phyloP scores from a whole-genome alignment of 164 flowering plant genomes.

The Piper betle region DNA sequence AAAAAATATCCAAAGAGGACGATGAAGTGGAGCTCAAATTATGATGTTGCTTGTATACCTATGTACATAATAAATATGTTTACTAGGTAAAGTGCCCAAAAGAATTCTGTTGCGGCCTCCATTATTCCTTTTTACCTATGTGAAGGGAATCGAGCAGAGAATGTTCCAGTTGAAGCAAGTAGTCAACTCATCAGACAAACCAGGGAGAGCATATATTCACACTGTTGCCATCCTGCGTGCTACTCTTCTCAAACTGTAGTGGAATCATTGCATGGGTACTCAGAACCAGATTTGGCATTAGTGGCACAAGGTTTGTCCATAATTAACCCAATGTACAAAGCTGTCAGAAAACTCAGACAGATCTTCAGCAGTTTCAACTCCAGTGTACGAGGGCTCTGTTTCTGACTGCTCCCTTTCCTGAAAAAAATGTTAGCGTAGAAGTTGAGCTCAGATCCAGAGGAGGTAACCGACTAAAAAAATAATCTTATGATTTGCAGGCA shows the following conservation, averaged over 20 bases:
- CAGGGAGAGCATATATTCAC: constrained; percentile 5
- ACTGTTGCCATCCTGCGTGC: neutral
- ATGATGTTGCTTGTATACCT: neutral
- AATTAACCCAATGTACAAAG: constrained; percentile 52
- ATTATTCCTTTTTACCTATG: constrained; percentile 9
- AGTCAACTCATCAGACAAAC: neutral
- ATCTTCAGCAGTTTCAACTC: constrained; percentile 11
- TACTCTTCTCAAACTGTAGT: neutral
- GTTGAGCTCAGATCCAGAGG: no score
- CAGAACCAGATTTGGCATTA: constrained; percentile 12
- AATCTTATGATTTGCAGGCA: no score
- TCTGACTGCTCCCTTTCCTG: constrained; percentile 33
- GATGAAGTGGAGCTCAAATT: constrained; percentile 2
- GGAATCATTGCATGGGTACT: constrained; percentile 27
- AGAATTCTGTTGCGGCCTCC: constrained; percentile 5
- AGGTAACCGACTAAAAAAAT: no score
- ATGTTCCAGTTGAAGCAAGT: constrained; percentile 5
- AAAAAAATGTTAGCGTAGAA: no score
- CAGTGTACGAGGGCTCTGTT: constrained; percentile 15
- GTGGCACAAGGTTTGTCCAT: constrained; percentile 36
- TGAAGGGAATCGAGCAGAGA: constrained; percentile 4
- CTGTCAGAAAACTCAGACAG: constrained; percentile 30
- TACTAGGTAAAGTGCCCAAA: constrained; percentile 5
- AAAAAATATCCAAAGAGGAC: neutral
- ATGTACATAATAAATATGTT: constrained; percentile 2